Conservation (phyloP, 148 eudicot genomes). For the Fagopyrum tataricum region DNA sequence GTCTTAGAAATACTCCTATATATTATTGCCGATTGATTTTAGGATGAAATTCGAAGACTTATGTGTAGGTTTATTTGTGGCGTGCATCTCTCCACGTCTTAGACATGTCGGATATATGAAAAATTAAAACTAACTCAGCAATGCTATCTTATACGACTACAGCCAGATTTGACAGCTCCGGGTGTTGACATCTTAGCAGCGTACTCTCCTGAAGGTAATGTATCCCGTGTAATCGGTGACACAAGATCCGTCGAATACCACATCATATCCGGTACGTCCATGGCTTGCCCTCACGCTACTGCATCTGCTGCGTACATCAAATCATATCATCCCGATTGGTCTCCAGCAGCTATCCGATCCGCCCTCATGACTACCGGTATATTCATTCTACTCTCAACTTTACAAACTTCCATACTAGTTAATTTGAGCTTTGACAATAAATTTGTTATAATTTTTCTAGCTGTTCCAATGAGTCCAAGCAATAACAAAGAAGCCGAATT, state of each 20-base stretch:
- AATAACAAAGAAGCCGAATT: slow-evolving; percentile 23
- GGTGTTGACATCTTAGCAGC: slow-evolving; percentile 64
- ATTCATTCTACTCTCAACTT: background rate
- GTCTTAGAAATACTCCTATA: no score
- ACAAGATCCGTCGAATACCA: slow-evolving; percentile 23
- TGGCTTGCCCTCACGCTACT: slow-evolving; percentile 66
- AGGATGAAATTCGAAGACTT: no score
- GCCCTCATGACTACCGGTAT: slow-evolving; percentile 67
- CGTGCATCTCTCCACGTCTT: no score
- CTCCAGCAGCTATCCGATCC: slow-evolving; percentile 65
- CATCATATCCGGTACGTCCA: slow-evolving; percentile 57
- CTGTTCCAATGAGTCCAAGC: slow-evolving; percentile 18
- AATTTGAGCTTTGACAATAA: no score
- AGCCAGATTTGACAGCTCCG: slow-evolving; percentile 66
- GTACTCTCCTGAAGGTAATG: slow-evolving; percentile 30
- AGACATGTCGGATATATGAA: no score
- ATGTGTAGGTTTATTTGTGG: no score
- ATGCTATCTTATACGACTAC: background rate
- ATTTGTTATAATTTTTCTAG: slow-evolving; percentile 12
- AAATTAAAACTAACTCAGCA: no score
- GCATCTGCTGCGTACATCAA: slow-evolving; percentile 59
- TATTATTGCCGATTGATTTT: no score
- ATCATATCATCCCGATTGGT: slow-evolving; percentile 50
- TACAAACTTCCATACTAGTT: background rate
- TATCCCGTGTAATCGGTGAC: slow-evolving; percentile 18